These are phyloP conservation scores for Tulasnella sp. DNA, from an alignment of 768 basidiomycete species.

Conservation along the genomic window DNA sequence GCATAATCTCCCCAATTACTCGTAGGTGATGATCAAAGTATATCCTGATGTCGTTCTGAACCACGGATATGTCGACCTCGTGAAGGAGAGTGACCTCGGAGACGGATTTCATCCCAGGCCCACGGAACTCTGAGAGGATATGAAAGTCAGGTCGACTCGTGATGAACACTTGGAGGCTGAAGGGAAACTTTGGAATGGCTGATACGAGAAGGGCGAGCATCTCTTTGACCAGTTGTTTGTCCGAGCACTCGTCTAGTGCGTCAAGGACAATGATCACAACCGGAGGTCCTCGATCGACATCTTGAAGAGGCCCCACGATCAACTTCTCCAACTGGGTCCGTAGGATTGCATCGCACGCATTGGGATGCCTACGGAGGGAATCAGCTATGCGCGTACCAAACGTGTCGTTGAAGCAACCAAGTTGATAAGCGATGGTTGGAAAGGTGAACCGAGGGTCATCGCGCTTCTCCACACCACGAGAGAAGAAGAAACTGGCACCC, in stretches of 20 bases:
- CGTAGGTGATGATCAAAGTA: slow-evolving; percentile 6
- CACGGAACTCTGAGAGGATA: slow-evolving; percentile 16
- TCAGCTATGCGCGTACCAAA: background rate
- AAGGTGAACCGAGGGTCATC: slow-evolving; percentile 22
- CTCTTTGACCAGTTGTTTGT: background rate
- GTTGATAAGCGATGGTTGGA: slow-evolving; percentile 26
- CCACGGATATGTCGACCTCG: slow-evolving; percentile 8
- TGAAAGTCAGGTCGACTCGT: slow-evolving; percentile 26
- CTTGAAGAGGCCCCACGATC: slow-evolving; percentile 14
- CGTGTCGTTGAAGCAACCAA: slow-evolving; percentile 19
- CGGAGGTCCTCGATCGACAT: background rate
- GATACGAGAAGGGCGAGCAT: slow-evolving; percentile 22
- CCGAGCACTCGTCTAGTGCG: slow-evolving; percentile 28
- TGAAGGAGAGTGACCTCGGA: slow-evolving; percentile 1
- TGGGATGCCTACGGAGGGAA: slow-evolving; percentile 1
- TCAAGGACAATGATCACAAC: slow-evolving; percentile 28
- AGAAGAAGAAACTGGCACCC: slow-evolving; percentile 28
- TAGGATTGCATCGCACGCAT: slow-evolving; percentile 14
- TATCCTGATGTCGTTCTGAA: slow-evolving; percentile 9
- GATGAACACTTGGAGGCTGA: slow-evolving; percentile 25
- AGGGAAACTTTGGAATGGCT: slow-evolving; percentile 20
- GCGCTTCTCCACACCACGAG: slow-evolving; percentile 19
- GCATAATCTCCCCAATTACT: background rate
- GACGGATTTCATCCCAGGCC: background rate
- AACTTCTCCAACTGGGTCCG: slow-evolving; percentile 19